Evolutionary conservation across 2,329 filamentous ascomycete genomes (phyloP), one percentile per base, ranked within the genome.

Genomic region (Raffaelea arxii): DNA sequence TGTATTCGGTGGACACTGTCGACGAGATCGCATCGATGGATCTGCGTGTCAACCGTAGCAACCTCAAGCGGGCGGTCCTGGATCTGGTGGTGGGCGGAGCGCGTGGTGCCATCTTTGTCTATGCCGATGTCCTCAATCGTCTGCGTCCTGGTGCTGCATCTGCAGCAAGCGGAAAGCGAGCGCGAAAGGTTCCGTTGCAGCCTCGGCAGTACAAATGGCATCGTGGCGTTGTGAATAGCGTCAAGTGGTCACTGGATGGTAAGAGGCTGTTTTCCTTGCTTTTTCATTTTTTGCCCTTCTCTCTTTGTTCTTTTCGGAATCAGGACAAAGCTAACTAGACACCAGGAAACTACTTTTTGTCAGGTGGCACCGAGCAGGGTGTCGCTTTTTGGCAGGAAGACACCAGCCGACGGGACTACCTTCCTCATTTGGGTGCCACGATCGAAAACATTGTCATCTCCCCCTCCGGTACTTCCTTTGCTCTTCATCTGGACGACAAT

Each of bases 181-280:
- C 16, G 61, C 2, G 64, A 64, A 30, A 56, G 64, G 77, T 36
- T 71, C 75, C 19, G 21, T 60, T 78, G 22, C 70, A 73, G 49
- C 73, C 72, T 27, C 80, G 82, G 47, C 84, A 83, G 52, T 71
- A 90, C 45, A 92, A 97, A 62, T 98, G 92, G 92, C 92, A 98
- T 64, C 78, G 89, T 56, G 81, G 82, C 55, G 78, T 83, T 42
- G 89, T 96, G 9, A 82, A 85, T 56, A 77, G 86, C 10, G 73
- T 95, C 48, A 94, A 92, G 63, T 97, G 90, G 86, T 96, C 92
- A 14, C 73, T 74, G 54, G 92, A 98, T 72, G 90, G 91, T 87
- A 74, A 59, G 72, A 40, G 51, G 7, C 21, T 16, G 41, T 14
- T 38, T 19, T n/a, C 46, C 14, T 27, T 9, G 16, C 18, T 30